A percentile compares a stretch with the other conserved stretches of the same genome.
These are phyloP conservation scores for Prunus mume DNA, from an alignment of 306 rosid species.

Conservation along the genomic window DNA sequence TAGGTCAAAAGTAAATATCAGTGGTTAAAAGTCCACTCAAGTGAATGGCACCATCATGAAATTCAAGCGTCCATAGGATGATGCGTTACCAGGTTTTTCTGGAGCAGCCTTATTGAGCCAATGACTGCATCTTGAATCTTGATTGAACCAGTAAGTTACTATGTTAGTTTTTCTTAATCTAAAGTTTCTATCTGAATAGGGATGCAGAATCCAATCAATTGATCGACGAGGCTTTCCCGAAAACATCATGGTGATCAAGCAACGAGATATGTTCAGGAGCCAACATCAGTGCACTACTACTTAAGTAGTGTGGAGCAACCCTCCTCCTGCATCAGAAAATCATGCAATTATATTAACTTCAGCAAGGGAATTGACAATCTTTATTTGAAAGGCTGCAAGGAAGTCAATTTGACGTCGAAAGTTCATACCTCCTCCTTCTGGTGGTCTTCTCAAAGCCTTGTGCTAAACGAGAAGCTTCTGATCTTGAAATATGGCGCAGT, in stretches of 20 bases:
- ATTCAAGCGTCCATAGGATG: no score
- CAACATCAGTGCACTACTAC: conserved; percentile 46
- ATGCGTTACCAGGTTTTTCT: no score
- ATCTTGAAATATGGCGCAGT: conserved; percentile 64
- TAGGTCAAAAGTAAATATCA: neutral
- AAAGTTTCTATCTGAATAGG: conserved; percentile 23
- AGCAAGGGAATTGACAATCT: conserved; percentile 3
- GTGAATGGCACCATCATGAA: neutral
- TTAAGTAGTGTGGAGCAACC: conserved; percentile 66
- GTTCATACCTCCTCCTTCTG: conserved; percentile 58
- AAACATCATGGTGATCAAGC: conserved; percentile 49
- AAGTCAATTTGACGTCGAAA: conserved; percentile 1
- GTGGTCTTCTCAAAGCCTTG: conserved; percentile 34
- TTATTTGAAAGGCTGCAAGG: conserved; percentile 15
- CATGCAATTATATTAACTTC: conserved; percentile 21
- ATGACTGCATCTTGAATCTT: conserved; percentile 12
- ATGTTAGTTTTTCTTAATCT: conserved; percentile 25
- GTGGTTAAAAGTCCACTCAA: neutral
- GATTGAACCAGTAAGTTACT: neutral
- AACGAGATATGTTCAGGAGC: conserved; percentile 62
- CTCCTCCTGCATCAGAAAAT: conserved; percentile 48
- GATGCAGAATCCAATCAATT: conserved; percentile 4
- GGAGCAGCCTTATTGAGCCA: conserved; percentile 7
- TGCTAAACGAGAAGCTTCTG: conserved; percentile 61
- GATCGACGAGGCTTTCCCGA: conserved; percentile 33